Conservation (phyloP, 768 basidiomycete species). For the Lentinula detonsa region DNA sequence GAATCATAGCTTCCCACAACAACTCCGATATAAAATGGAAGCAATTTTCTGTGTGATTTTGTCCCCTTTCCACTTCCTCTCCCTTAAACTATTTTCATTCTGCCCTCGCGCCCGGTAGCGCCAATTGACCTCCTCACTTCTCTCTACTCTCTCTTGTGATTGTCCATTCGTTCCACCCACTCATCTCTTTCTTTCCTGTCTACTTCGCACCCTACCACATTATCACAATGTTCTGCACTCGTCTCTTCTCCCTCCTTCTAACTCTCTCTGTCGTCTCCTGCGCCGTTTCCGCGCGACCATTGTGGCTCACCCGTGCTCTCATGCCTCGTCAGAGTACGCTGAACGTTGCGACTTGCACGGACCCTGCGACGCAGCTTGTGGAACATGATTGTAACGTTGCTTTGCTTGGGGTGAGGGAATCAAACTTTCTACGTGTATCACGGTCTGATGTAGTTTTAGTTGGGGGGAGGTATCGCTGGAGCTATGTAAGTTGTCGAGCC, state of each 20-base stretch:
- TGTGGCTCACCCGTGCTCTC: neutral
- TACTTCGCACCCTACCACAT: neutral
- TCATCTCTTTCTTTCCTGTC: neutral
- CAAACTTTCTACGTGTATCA: too few species aligned
- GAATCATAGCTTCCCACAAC: neutral
- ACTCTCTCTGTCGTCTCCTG: constrained; percentile 8
- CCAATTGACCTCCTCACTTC: neutral
- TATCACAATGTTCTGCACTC: constrained; percentile 12
- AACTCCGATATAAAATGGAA: too few species aligned
- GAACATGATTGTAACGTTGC: constrained; percentile 16
- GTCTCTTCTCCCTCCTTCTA: constrained; percentile 7
- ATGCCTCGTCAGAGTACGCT: constrained; percentile 8
- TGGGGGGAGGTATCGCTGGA: constrained; percentile 16
- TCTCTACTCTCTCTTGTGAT: neutral
- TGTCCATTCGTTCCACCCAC: neutral
- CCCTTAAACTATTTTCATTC: neutral
- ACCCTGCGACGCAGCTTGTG: constrained; percentile 12
- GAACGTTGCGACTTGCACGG: constrained; percentile 14
- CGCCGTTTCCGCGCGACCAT: constrained; percentile 10
- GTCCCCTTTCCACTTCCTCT: neutral
- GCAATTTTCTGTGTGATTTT: neutral
- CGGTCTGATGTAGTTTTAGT: neutral
- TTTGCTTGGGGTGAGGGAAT: constrained; percentile 11
- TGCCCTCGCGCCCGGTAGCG: constrained; percentile 1
- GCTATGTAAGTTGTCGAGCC: constrained; percentile 8